Percentiles rank a stretch among this genome's conserved stretches.
Evolutionary conservation across 176 grass and related monocot genomes (phyloP).

Genomic region (Urochloa ruziziensis): DNA sequence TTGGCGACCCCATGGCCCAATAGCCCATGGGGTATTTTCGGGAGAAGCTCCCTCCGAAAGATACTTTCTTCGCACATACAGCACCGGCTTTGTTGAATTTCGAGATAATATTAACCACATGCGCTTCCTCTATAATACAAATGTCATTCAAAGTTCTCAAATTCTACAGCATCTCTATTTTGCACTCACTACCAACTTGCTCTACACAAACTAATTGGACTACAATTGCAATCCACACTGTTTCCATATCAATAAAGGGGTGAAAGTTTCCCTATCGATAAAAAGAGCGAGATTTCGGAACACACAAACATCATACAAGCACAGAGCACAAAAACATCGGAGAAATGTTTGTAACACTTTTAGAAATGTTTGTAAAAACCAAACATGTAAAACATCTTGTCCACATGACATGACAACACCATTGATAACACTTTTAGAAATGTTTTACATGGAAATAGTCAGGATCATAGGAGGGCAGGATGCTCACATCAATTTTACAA

Average conservation of each 20-base stretch:
- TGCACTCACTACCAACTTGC: background rate
- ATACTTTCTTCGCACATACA: too few species aligned
- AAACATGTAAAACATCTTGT: too few species aligned
- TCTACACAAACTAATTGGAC: background rate
- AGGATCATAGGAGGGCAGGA: background rate
- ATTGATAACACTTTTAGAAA: background rate
- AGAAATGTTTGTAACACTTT: background rate
- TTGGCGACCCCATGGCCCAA: too few species aligned
- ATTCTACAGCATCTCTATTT: background rate
- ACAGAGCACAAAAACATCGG: background rate
- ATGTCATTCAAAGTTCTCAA: background rate
- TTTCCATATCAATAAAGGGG: too few species aligned
- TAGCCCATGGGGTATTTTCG: too few species aligned
- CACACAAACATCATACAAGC: background rate
- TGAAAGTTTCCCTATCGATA: background rate
- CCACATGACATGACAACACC: background rate
- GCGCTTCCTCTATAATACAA: background rate
- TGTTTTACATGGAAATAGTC: background rate
- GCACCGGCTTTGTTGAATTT: too few species aligned
- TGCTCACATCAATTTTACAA: slow-evolving; percentile 8
- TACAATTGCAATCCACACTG: background rate
- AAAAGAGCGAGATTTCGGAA: background rate
- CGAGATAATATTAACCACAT: too few species aligned
- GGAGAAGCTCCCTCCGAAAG: too few species aligned
- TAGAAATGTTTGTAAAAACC: background rate